Conservation (phyloP, 2,329 filamentous ascomycete species). For the Podosphaera xanthii region DNA sequence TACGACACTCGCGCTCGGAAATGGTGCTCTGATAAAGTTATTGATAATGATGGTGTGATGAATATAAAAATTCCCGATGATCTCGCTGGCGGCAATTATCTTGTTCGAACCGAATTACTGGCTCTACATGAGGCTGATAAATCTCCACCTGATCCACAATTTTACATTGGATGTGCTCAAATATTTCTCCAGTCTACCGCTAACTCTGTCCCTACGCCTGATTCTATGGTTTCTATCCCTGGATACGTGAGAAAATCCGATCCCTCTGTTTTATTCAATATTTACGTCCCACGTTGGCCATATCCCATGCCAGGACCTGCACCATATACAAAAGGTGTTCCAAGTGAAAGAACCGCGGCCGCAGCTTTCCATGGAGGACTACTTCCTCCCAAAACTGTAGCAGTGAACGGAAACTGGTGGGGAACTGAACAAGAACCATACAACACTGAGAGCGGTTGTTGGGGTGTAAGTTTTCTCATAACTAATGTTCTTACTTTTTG, state of each 20-base stretch:
- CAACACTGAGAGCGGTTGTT: conserved; percentile 32
- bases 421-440: conserved; percentile 36
- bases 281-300: conserved; percentile 31
- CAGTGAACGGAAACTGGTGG: conserved; percentile 54
- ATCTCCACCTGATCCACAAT: conserved; percentile 37
- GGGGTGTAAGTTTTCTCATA: conserved; percentile 19
- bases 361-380: conserved; percentile 21
- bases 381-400: conserved; percentile 31
- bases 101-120: conserved; percentile 45
- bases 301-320: conserved; percentile 36
- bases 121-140: conserved; percentile 39
- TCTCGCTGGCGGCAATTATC: conserved; percentile 42
- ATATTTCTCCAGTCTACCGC: conserved; percentile 34
- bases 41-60: conserved; percentile 38
- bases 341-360: neutral
- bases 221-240: conserved; percentile 35
- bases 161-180: conserved; percentile 51
- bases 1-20: conserved; percentile 30
- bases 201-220: conserved; percentile 23
- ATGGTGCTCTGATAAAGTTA: conserved; percentile 52
- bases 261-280: conserved; percentile 37
- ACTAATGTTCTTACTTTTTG: neutral
- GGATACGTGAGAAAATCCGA: conserved; percentile 35
- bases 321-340: conserved; percentile 6
- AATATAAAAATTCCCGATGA: conserved; percentile 36